A percentile compares a stretch with the other conserved stretches of the same genome.
These are phyloP conservation scores for Claviceps sp. DNA, from an alignment of 2,329 filamentous ascomycete species.

Conservation along the genomic window DNA sequence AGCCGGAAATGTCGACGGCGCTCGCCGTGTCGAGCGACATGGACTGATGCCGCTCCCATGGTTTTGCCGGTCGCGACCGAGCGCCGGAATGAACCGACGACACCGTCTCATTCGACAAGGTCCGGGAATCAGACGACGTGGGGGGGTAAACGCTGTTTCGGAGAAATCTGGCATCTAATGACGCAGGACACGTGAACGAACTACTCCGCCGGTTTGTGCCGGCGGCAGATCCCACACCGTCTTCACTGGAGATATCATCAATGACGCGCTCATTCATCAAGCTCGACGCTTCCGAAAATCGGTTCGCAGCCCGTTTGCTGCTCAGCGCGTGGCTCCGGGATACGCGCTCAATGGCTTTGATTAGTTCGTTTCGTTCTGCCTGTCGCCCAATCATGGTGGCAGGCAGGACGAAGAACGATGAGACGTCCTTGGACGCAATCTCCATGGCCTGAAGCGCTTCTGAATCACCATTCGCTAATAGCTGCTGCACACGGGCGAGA, in stretches of 20 bases:
- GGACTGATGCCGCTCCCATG: slow-evolving; percentile 40
- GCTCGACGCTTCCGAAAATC: slow-evolving; percentile 40
- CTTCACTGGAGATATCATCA: slow-evolving; percentile 45
- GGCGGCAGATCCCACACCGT: slow-evolving; percentile 40
- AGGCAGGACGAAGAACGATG: slow-evolving; percentile 82
- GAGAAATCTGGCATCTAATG: slow-evolving; percentile 26
- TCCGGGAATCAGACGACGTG: slow-evolving; percentile 26
- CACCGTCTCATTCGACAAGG: slow-evolving; percentile 30
- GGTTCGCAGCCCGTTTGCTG: slow-evolving; percentile 27
- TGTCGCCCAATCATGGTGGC: slow-evolving; percentile 68
- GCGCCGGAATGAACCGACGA: slow-evolving; percentile 32
- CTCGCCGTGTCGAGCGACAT: slow-evolving; percentile 35
- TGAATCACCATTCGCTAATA: slow-evolving; percentile 63
- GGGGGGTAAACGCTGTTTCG: slow-evolving; percentile 29
- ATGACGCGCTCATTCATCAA: slow-evolving; percentile 38
- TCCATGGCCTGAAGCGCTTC: slow-evolving; percentile 58
- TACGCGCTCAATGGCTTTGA: slow-evolving; percentile 65
- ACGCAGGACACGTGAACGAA: slow-evolving; percentile 33
- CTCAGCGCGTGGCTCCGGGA: slow-evolving; percentile 47
- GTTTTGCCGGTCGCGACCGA: slow-evolving; percentile 25
- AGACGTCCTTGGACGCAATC: slow-evolving; percentile 74
- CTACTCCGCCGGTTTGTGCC: slow-evolving; percentile 35
- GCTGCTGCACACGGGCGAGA: slow-evolving; percentile 56
- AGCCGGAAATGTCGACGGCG: slow-evolving; percentile 28
- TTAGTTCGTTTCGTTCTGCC: slow-evolving; percentile 55